Percentiles rank a stretch among this genome's conserved stretches.
These are phyloP conservation scores for Tolypocladium album DNA, from an alignment of 2,329 filamentous ascomycete species.

Conservation along the genomic window DNA sequence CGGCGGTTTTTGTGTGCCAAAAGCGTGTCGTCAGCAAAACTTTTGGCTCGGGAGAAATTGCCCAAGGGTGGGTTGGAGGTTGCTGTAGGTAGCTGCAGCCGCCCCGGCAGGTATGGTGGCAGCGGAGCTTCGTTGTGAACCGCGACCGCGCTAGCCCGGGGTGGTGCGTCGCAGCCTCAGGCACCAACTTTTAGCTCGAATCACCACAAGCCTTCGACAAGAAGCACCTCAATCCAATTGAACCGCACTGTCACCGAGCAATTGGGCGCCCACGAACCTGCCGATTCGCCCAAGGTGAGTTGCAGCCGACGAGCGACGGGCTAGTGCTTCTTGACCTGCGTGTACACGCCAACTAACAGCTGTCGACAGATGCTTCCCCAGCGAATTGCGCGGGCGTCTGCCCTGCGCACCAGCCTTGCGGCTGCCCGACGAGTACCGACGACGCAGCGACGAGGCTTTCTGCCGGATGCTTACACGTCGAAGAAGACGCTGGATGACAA, in stretches of 20 bases:
- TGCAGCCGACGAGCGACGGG: not conserved
- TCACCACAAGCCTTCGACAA: conserved; percentile 17
- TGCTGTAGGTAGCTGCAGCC: conserved; percentile 1
- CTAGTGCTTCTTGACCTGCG: not conserved
- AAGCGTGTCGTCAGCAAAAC: conserved; percentile 40
- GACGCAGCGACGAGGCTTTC: conserved; percentile 45
- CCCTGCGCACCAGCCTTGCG: conserved; percentile 31
- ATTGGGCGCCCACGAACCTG: conserved; percentile 22
- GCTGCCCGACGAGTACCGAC: conserved; percentile 38
- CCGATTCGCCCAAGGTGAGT: conserved; percentile 22
- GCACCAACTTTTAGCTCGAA: conserved; percentile 13
- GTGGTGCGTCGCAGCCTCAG: conserved; percentile 18
- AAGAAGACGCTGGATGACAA: conserved; percentile 37
- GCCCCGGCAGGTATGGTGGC: not conserved
- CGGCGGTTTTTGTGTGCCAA: conserved; percentile 32
- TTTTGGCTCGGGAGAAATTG: conserved; percentile 25
- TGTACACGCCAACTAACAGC: not conserved
- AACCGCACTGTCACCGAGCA: conserved; percentile 15
- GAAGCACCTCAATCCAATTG: conserved; percentile 1
- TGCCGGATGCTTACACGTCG: conserved; percentile 38
- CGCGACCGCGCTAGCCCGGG: not conserved
- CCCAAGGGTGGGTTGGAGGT: conserved; percentile 7
- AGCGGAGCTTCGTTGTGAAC: not conserved
- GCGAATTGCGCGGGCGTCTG: conserved; percentile 42
- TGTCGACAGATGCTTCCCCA: conserved; percentile 46